A percentile compares a stretch with the other conserved stretches of the same genome.
These are phyloP conservation scores for Phytophthora tentaculata DNA, from an alignment of 352 stramenopile species.

Conservation along the genomic window DNA sequence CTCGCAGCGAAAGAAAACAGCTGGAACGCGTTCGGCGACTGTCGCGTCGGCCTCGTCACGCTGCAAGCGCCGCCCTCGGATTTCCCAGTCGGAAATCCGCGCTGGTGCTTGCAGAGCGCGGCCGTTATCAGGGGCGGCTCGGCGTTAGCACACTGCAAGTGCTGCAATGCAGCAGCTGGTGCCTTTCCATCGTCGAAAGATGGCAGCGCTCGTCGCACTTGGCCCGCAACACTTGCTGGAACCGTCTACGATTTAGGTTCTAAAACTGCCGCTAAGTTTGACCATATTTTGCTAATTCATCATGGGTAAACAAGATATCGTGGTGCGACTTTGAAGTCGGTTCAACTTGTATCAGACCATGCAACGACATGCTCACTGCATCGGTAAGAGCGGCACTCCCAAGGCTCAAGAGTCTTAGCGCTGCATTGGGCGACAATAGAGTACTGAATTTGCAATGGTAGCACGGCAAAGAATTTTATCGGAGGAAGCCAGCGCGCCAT, in stretches of 20 bases:
- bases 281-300: constrained; percentile 29
- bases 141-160: constrained; percentile 8
- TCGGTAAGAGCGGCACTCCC: too few relatives aligned
- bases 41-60: constrained; percentile 30
- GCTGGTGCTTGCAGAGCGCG: constrained; percentile 8
- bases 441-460: not conserved
- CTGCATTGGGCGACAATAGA: too few relatives aligned
- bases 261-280: constrained; percentile 24
- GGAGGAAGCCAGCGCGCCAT: constrained; percentile 15
- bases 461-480: not conserved
- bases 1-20: constrained; percentile 19
- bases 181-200: constrained; percentile 20
- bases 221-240: too few relatives aligned
- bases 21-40: constrained; percentile 21
- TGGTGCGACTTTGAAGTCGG: not conserved
- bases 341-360: not conserved
- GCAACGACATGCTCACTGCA: too few relatives aligned
- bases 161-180: constrained; percentile 8
- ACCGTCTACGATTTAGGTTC: constrained; percentile 17
- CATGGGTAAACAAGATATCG: constrained; percentile 14
- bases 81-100: constrained; percentile 7
- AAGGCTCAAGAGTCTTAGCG: too few relatives aligned
- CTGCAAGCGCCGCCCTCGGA: constrained; percentile 6
- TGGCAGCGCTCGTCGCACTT: not conserved
- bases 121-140: constrained; percentile 20